Conservation (phyloP, 176 grass and related monocot species). For the Otatea glauca region DNA sequence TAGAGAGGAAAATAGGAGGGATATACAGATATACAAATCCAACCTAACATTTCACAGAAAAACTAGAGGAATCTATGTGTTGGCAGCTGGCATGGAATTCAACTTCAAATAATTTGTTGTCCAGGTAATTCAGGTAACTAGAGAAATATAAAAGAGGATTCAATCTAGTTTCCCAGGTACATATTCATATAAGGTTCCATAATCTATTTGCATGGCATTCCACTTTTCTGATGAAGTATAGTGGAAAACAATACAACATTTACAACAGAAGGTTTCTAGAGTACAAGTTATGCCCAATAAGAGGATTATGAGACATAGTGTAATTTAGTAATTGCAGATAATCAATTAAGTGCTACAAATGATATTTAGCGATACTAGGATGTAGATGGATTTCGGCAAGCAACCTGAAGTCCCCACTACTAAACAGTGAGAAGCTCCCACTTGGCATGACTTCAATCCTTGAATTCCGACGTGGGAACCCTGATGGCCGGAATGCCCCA, state of each 20-base stretch:
- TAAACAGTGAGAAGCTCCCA: slow-evolving; percentile 62
- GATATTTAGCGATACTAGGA: slow-evolving; percentile 10
- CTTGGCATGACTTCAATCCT: slow-evolving; percentile 78
- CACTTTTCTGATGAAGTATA: slow-evolving; percentile 15
- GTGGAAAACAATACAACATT: slow-evolving; percentile 3
- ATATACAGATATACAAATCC: not conserved
- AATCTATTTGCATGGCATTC: slow-evolving; percentile 20
- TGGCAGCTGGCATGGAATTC: not conserved
- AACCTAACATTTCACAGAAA: slow-evolving; percentile 10
- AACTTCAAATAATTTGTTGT: not conserved
- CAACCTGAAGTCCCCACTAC: slow-evolving; percentile 60
- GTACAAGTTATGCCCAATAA: not conserved
- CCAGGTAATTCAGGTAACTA: not conserved
- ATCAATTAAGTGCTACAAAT: slow-evolving; percentile 14
- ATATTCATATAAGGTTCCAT: not conserved
- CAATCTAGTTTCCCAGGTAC: not conserved
- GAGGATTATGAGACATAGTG: not conserved
- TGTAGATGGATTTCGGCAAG: slow-evolving; percentile 11
- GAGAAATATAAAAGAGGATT: slow-evolving; percentile 6
- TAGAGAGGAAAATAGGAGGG: not conserved
- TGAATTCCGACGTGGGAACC: slow-evolving; percentile 63
- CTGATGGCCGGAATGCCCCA: slow-evolving; percentile 70
- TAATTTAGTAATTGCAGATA: not conserved
- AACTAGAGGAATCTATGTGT: not conserved
- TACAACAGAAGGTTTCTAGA: slow-evolving; percentile 19